Evolutionary conservation across 2,329 filamentous ascomycete genomes (phyloP), one percentile per base, ranked within the genome.

Genomic region (Xylaria sp.): DNA sequence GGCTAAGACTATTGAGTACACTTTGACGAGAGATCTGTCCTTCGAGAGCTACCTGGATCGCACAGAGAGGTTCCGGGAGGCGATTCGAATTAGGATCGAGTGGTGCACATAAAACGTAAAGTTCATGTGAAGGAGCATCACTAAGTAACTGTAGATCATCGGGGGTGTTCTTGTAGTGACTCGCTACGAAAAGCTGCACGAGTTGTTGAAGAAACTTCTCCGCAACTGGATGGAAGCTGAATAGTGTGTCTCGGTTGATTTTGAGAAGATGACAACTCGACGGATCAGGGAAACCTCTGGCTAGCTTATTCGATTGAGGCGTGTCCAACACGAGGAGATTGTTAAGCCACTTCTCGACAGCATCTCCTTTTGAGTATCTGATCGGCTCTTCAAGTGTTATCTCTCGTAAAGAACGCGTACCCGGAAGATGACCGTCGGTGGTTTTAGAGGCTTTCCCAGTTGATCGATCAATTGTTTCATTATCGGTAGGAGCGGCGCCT

Each of bases 91-190:
- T 91, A 3, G 90, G 63, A 35, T 66, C 84, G 15, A 94, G 87
- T 0, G 95, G 94, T 2, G 93, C 90, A 2, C 96, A 92, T 23
- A 99, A 86, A 9, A 98, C 95, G 71, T 95, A 99, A 6, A 99
- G 85, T 75, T 98, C 93, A 77, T 99, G 95, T 0, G 95, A 94
- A 1, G 95, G 95, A 1, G 95, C 95, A 77, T 99, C 95, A 64
- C 92, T 97, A 92, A 99, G 96, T 59, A 99, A 85, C 75, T 98
- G 95, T n/a, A 99, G 84, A 72, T 99, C 95, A 71, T 99, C 96
- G 0, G 95, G 95, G 0, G 93, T 92, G 78, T 99, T 99, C 78
- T 98, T 98, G 83, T 99, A 93, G 74, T 93, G 90, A 69, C 92
- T 96, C 27, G 95, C 93, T 27, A 99, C 96, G 71, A 98, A 99